Conservation (phyloP, 768 basidiomycete genomes). For the Lyophyllum decastes region DNA sequence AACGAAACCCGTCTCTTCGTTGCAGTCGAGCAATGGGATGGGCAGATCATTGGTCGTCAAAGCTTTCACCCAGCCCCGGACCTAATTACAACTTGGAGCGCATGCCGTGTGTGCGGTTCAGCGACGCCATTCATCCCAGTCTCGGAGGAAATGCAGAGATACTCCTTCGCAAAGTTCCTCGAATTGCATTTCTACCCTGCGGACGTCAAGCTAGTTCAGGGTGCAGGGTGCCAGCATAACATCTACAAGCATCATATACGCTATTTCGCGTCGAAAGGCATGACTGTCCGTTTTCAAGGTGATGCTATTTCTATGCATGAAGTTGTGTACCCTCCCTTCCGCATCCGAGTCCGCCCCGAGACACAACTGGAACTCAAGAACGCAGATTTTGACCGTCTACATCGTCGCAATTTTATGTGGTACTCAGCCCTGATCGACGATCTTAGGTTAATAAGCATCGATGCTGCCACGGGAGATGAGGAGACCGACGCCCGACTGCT, state of each 20-base stretch:
- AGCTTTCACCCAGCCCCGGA: constrained; percentile 63
- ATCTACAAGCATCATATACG: constrained; percentile 92
- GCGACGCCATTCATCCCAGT: constrained; percentile 88
- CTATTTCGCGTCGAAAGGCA: constrained; percentile 82
- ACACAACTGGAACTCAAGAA: constrained; percentile 90
- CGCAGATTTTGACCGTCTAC: constrained; percentile 78
- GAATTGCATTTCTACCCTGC: constrained; percentile 96
- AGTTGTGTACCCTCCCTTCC: constrained; percentile 85
- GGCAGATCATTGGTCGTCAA: constrained; percentile 63
- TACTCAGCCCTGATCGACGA: constrained; percentile 77
- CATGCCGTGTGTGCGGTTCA: constrained; percentile 76
- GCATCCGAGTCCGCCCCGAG: constrained; percentile 84
- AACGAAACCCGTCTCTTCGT: constrained; percentile 81
- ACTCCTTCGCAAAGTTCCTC: constrained; percentile 95
- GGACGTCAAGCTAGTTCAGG: constrained; percentile 80
- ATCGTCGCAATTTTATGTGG: constrained; percentile 72
- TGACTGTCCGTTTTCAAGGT: constrained; percentile 87
- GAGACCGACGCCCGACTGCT: constrained; percentile 64
- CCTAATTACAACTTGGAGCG: constrained; percentile 88
- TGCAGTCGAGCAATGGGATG: constrained; percentile 88
- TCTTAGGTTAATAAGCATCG: constrained; percentile 73
- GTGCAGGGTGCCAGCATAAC: constrained; percentile 91
- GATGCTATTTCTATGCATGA: constrained; percentile 84
- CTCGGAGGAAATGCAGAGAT: constrained; percentile 89
- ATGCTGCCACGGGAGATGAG: constrained; percentile 79